A percentile compares a stretch with the other conserved stretches of the same genome.
Conservation (phyloP, 2,329 filamentous ascomycete genomes). For the Talaromyces marneffei region DNA sequence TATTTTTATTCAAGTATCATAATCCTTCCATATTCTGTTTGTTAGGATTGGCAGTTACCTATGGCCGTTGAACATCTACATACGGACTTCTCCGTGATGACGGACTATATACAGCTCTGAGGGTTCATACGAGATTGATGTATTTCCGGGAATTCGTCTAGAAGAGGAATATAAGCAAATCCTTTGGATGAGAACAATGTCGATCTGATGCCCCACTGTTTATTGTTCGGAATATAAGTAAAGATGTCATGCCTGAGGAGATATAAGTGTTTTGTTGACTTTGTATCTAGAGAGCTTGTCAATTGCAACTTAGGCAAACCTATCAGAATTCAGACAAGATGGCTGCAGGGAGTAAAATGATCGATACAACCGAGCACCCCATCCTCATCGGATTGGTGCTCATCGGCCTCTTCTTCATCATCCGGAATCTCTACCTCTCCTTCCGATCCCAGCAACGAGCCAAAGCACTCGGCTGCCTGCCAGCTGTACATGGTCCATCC, state of each 20-base stretch:
- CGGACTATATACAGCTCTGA: background rate
- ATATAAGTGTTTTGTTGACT: background rate
- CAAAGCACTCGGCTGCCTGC: constrained; percentile 4
- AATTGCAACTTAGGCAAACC: background rate
- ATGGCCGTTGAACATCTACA: background rate
- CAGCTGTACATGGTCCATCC: constrained; percentile 6
- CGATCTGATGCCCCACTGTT: background rate
- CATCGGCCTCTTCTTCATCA: background rate
- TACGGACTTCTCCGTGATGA: background rate
- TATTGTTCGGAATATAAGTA: background rate
- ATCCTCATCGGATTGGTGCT: background rate
- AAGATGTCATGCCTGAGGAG: background rate
- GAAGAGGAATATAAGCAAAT: background rate
- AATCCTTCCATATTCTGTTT: background rate
- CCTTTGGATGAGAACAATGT: background rate
- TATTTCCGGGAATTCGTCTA: background rate
- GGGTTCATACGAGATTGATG: background rate
- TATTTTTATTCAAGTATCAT: background rate
- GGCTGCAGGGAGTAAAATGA: background rate
- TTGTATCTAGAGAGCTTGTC: too few relatives aligned
- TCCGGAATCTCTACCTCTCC: background rate
- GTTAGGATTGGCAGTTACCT: too few relatives aligned
- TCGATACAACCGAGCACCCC: background rate
- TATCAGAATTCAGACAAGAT: background rate
- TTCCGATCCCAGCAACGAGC: constrained; percentile 1